A percentile compares a stretch with the other conserved stretches of the same genome.
Evolutionary conservation across 192 early-diverging fungal genomes (phyloP).

Genomic region (Coemansia sp.): DNA sequence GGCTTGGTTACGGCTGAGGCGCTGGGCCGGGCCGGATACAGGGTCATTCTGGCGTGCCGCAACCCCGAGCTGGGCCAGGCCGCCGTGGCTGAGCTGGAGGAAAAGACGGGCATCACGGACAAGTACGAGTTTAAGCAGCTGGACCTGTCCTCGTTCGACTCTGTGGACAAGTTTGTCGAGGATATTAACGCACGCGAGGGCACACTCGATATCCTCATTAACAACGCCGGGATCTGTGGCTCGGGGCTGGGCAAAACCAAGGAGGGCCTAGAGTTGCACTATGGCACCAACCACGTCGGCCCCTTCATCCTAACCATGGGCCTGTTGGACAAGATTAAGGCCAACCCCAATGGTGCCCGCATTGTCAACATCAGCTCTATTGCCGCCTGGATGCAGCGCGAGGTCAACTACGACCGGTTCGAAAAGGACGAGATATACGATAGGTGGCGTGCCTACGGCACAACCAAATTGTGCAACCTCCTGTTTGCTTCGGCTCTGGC

Average conservation of each 20-base stretch:
- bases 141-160: slow-evolving; percentile 51
- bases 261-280: slow-evolving; percentile 63
- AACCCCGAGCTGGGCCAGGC: slow-evolving; percentile 12
- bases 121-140: slow-evolving; percentile 34
- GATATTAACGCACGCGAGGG: slow-evolving; percentile 21
- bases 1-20: slow-evolving; percentile 56
- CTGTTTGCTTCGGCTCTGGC: slow-evolving; percentile 31
- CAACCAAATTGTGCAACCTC: slow-evolving; percentile 41
- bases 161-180: slow-evolving; percentile 30
- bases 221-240: slow-evolving; percentile 57
- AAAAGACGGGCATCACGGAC: slow-evolving; percentile 33
- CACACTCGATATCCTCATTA: slow-evolving; percentile 32
- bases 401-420: slow-evolving; percentile 17
- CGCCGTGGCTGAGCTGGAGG: slow-evolving; percentile 29
- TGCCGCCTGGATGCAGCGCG: slow-evolving; percentile 11
- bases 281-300: slow-evolving; percentile 62
- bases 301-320: slow-evolving; percentile 39
- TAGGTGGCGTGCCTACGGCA: slow-evolving; percentile 19
- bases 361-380: slow-evolving; percentile 35
- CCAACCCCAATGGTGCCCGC: slow-evolving; percentile 22
- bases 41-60: slow-evolving; percentile 46
- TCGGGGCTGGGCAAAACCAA: slow-evolving; percentile 45
- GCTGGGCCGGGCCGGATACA: slow-evolving; percentile 51
- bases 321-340: slow-evolving; percentile 19
- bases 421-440: slow-evolving; percentile 11